phyloP scores from a whole-genome alignment of 2,329 filamentous ascomycete genomes.

The Podosphaera xanthii region DNA sequence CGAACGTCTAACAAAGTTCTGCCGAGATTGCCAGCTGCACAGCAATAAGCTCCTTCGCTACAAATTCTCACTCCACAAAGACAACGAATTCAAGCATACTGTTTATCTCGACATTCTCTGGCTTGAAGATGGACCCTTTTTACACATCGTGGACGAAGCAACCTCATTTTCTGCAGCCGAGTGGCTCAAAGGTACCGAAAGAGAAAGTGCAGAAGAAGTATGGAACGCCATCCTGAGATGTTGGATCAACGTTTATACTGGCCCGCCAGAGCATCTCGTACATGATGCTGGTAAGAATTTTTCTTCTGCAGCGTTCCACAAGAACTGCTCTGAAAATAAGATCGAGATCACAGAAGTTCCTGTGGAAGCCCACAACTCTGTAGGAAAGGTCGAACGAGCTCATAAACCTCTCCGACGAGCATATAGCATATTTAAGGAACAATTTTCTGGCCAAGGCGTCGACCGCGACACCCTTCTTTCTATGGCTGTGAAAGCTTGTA shows the following conservation, averaged over 20 bases:
- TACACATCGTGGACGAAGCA: not conserved
- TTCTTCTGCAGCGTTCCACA: too few relatives aligned
- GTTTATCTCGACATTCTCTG: not conserved
- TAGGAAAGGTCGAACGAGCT: too few relatives aligned
- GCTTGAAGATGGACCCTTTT: not conserved
- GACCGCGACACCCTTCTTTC: not conserved
- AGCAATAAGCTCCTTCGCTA: too few relatives aligned
- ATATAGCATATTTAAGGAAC: not conserved
- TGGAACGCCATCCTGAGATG: not conserved
- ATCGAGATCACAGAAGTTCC: not conserved
- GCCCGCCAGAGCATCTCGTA: too few relatives aligned
- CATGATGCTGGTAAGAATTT: too few relatives aligned
- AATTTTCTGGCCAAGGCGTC: not conserved
- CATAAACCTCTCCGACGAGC: too few relatives aligned
- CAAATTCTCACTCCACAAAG: too few relatives aligned
- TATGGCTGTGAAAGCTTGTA: not conserved
- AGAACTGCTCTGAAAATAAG: not conserved
- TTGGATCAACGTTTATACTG: not conserved
- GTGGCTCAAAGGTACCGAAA: not conserved
- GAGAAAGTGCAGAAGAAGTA: not conserved
- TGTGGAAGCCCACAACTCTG: not conserved
- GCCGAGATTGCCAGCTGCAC: too few relatives aligned
- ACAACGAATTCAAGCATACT: too few relatives aligned
- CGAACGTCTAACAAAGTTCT: too few relatives aligned
- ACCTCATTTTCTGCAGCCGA: not conserved